Percentiles rank a stretch among this genome's conserved stretches.
phyloP scores from a whole-genome alignment of 345 rosid genomes.

The Clausena lansium region DNA sequence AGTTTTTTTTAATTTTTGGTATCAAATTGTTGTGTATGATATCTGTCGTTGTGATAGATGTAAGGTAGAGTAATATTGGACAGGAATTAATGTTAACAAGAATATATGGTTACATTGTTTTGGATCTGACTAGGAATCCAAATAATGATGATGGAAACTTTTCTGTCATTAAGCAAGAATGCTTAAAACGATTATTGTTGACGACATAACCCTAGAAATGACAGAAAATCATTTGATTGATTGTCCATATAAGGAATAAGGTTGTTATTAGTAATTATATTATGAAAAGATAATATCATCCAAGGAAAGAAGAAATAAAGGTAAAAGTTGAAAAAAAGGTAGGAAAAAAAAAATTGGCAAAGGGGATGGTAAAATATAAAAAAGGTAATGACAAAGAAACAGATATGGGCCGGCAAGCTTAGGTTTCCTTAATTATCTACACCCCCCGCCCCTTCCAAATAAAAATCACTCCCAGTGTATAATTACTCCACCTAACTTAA shows the following conservation, averaged over 20 bases:
- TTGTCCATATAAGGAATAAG: too few relatives aligned
- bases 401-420: conserved; percentile 1
- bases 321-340: neutral
- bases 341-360: neutral
- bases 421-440: neutral
- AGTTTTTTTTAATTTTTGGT: too few relatives aligned
- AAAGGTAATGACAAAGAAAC: neutral
- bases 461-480: neutral
- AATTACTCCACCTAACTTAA: neutral
- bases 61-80: too few relatives aligned
- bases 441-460: neutral
- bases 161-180: neutral
- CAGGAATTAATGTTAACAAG: too few relatives aligned
- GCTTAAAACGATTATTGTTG: neutral
- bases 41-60: too few relatives aligned
- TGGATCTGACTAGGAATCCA: neutral
- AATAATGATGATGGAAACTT: neutral
- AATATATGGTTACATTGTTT: too few relatives aligned
- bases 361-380: too few relatives aligned
- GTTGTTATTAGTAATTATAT: too few relatives aligned
- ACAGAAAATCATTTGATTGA: neutral
- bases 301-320: neutral
- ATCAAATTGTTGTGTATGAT: neutral
- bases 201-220: neutral
- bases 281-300: neutral